Evolutionary conservation across 129 eudicot genomes (phyloP).

Genomic region (Gnaphalium uliginosum): DNA sequence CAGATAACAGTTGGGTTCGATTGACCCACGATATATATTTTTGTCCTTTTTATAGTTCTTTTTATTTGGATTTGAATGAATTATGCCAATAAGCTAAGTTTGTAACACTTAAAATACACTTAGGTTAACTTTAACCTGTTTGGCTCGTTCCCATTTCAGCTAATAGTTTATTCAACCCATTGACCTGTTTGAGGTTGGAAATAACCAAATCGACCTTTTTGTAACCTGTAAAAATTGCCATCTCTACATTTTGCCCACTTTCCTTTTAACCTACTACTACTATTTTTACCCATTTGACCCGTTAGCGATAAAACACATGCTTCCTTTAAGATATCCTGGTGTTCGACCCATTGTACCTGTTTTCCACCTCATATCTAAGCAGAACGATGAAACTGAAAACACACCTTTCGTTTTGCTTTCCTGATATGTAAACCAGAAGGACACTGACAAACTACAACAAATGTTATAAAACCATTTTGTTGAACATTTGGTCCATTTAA

Average conservation of each 20-base stretch:
- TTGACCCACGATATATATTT: too few relatives aligned
- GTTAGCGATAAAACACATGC: neutral
- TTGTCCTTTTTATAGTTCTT: too few relatives aligned
- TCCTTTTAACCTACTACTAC: neutral
- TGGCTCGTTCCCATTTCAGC: too few relatives aligned
- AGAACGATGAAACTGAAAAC: neutral
- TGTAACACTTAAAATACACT: too few relatives aligned
- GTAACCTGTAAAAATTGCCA: neutral
- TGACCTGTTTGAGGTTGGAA: neutral
- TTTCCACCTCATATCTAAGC: neutral
- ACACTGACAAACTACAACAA: conserved; percentile 46
- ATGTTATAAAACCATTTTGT: conserved; percentile 46
- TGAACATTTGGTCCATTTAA: conserved; percentile 47
- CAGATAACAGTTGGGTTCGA: too few relatives aligned
- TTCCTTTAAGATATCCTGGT: neutral
- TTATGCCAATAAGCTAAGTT: too few relatives aligned
- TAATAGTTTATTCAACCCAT: too few relatives aligned
- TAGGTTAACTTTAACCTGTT: too few relatives aligned
- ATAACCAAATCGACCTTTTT: neutral
- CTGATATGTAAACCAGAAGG: conserved; percentile 41
- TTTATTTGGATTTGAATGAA: too few relatives aligned
- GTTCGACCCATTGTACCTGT: neutral
- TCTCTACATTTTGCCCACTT: neutral
- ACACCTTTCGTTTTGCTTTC: conserved; percentile 42
- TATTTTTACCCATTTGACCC: neutral